Evolutionary conservation across 768 basidiomycete genomes (phyloP), one percentile per base, ranked within the genome.

Genomic region (Boletus pseudo-olivaceus): DNA sequence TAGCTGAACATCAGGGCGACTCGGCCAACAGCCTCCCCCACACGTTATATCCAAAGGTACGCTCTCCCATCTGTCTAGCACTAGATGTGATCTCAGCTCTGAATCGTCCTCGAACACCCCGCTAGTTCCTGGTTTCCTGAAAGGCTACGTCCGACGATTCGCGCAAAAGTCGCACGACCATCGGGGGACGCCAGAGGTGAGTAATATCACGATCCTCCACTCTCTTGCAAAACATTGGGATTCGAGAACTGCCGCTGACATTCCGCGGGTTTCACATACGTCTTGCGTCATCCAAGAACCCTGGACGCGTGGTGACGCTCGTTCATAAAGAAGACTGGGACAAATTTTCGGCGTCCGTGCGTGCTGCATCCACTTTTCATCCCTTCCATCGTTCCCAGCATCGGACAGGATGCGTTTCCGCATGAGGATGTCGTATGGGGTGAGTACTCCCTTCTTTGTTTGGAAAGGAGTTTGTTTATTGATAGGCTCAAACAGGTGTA

Each of bases 161-260:
- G 91, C 93, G 0, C 93, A 96, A 71, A 82, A 83, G 65, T 95
- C 92, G 52, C 90, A 93, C 67, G 94, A 98, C 65, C 94, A 98
- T 70, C 80, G 94, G 11, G 94, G 94, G 19, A 95, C 93, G 0
- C 89, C 85, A 3, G 87, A 93, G 75, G 87, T 89, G 37, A 49
- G 71, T 52, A 6, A 2, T 1, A 2, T 11, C 1, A 33, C 43
- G 3, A 20, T 43, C 34, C 4, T n/a, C n/a, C 10, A n/a, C 20
- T 19, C 17, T 19, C 30, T 33, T 33, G 17, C 30, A 34, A 35
- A 55, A 40, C 11, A 9, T 33, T 32, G n/a, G 27, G 14, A 12
- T 19, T 35, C 17, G 34, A 48, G 29, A 34, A 20, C 40, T 30
- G 20, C 47, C 30, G 39, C 32, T 40, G 35, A 54, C 41, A 37